Conservation (phyloP, 2,329 filamentous ascomycete species). For the Madurella fahalii region DNA sequence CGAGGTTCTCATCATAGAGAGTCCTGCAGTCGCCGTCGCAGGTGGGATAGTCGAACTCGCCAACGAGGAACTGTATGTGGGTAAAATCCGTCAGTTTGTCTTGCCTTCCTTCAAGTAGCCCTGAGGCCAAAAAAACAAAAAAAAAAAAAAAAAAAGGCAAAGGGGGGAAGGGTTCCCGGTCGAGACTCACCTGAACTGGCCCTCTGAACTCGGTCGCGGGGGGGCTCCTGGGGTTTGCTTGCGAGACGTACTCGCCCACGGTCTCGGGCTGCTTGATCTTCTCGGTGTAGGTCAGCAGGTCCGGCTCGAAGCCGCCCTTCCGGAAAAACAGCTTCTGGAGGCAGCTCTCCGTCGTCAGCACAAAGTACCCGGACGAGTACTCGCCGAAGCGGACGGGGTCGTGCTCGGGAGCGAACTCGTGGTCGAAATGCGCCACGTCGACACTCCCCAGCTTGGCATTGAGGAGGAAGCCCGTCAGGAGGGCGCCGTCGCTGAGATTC, state of each 20-base stretch:
- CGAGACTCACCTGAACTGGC: too few relatives aligned
- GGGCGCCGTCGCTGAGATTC: constrained; percentile 34
- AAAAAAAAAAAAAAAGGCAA: too few relatives aligned
- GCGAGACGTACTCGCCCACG: constrained; percentile 30
- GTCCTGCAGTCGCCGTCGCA: constrained; percentile 37
- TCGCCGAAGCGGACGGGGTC: constrained; percentile 22
- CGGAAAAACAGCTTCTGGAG: constrained; percentile 35
- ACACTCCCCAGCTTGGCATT: constrained; percentile 23
- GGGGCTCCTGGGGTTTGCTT: background rate
- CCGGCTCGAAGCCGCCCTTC: constrained; percentile 28
- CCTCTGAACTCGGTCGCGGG: too few relatives aligned
- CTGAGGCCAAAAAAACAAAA: too few relatives aligned
- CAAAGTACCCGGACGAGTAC: constrained; percentile 25
- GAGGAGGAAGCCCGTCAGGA: constrained; percentile 37
- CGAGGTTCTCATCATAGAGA: constrained; percentile 29
- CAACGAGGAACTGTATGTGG: background rate
- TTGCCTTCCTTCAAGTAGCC: too few relatives aligned
- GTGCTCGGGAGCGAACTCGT: constrained; percentile 22
- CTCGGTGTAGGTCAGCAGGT: constrained; percentile 30
- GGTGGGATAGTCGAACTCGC: constrained; percentile 32
- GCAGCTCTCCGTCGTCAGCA: constrained; percentile 21
- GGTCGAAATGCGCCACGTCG: constrained; percentile 19
- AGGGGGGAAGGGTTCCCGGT: too few relatives aligned
- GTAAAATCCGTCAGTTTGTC: too few relatives aligned
- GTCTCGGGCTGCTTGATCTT: constrained; percentile 33